A percentile compares a stretch with the other conserved stretches of the same genome.
phyloP scores from a whole-genome alignment of 106 monocot species.

The Dendrobium chrysotoxum region DNA sequence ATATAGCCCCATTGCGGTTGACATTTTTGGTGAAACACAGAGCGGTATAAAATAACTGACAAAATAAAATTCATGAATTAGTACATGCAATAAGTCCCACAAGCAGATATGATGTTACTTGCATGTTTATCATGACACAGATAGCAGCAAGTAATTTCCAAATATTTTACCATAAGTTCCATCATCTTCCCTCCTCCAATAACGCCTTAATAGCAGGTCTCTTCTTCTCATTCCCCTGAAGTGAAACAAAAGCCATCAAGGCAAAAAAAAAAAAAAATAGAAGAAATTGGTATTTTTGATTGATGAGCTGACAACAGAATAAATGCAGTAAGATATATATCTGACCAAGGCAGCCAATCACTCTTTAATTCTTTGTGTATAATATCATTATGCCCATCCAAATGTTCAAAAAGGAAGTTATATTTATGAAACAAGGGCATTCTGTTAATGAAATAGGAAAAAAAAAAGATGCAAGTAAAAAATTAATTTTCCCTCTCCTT shows the following conservation, averaged over 20 bases:
- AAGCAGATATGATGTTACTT: no score
- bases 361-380: conserved; percentile 73
- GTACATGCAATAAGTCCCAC: no score
- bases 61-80: no score
- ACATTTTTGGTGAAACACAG: no score
- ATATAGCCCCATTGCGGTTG: no score
- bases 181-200: no score
- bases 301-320: not conserved
- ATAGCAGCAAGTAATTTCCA: no score
- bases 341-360: conserved; percentile 95
- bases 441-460: not conserved
- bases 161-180: no score
- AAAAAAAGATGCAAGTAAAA: not conserved
- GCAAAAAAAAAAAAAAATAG: not conserved
- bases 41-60: no score
- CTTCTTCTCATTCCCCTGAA: no score
- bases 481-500: not conserved
- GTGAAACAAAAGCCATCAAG: conserved; percentile 4
- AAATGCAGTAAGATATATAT: conserved; percentile 9
- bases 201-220: no score
- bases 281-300: not conserved
- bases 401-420: conserved; percentile 38
- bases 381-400: conserved; percentile 96
- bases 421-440: not conserved
- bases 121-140: no score